Base-by-base conservation (phyloP, 2,329 filamentous ascomycete genomes). In the Talaromyces sp. region DNA sequence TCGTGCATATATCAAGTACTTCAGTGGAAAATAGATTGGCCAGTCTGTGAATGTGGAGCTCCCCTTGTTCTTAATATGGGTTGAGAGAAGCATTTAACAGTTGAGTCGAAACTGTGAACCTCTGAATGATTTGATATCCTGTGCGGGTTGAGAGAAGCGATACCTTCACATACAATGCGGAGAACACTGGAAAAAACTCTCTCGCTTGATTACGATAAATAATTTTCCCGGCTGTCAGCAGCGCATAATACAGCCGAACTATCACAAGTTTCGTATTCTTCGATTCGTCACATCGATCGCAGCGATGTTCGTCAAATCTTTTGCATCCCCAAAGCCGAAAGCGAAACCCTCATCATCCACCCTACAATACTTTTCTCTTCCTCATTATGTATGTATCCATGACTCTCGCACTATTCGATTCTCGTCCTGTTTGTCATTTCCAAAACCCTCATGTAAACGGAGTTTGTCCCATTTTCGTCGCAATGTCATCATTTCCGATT, bases 41-140 rank as follows among this genome's bases (percentile, higher is more conserved):
- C 49, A n/a, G 19, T 33, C 49, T 33, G 16, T 31, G 49, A 52
- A 52, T 52, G 49, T 33, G 49, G 27, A 52, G 47, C 27, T 52
- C 49, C 49, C 27, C 27, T 52, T 31, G 49, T 52, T 16, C n/a
- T 52, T 11, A 3, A 52, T 27, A 33, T 33, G 49, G 49, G 49
- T 52, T n/a, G 49, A 52, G 49, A 52, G 47, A 52, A 52, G 24
- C 49, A n/a, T 52, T 52, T 14, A 52, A 52, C 33, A 11, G 49
- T 33, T 8, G 27, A 52, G 27, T 52, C 27, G n/a, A 52, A 33
- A 10, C 11, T 6, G 49, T 52, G 24, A 27, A 52, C 49, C 49
- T 31, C 33, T 52, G 49, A 33, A 52, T 52, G 27, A 52, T n/a
- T 52, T 33, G 49, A 52, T n/a, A 52, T 52, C 16, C 47, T 50